These are phyloP conservation scores for Akebia trifoliata DNA, from an alignment of 164 flowering plant species.

Conservation along the genomic window DNA sequence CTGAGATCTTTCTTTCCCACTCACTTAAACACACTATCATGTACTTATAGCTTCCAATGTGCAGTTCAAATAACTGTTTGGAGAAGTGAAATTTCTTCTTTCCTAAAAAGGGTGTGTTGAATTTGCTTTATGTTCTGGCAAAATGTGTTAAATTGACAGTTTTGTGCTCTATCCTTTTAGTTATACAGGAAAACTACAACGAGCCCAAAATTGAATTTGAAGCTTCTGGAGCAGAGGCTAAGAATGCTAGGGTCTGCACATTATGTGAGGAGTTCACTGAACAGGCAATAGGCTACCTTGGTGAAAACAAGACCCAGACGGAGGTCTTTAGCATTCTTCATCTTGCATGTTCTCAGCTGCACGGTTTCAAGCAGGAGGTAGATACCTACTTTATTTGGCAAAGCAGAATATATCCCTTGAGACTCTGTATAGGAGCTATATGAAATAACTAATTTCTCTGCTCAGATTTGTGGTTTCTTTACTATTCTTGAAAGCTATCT, in stretches of 20 bases:
- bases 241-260: constrained; percentile 45
- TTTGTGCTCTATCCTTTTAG: constrained; percentile 18
- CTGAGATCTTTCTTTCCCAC: too few relatives aligned
- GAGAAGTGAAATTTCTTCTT: neutral
- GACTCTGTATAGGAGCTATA: neutral
- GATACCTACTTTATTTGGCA: neutral
- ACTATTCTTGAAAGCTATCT: neutral
- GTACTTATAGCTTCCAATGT: neutral
- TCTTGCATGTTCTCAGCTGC: constrained; percentile 46
- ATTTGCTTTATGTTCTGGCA: neutral
- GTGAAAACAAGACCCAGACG: constrained; percentile 58
- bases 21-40: neutral
- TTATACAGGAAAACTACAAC: constrained; percentile 18
- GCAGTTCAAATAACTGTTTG: neutral
- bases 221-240: constrained; percentile 18
- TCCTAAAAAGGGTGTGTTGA: neutral
- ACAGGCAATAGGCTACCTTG: constrained; percentile 53
- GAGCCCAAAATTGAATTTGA: constrained; percentile 16
- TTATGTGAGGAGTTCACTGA: constrained; percentile 62
- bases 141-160: constrained; percentile 4
- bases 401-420: neutral
- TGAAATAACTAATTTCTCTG: neutral
- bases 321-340: constrained; percentile 58
- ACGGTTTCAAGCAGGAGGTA: constrained; percentile 55
- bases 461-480: neutral